A percentile compares a stretch with the other conserved stretches of the same genome.
These are phyloP conservation scores for Yamadazyma blattariae DNA, from an alignment of 1,139 yeast genomes.

Conservation along the genomic window DNA sequence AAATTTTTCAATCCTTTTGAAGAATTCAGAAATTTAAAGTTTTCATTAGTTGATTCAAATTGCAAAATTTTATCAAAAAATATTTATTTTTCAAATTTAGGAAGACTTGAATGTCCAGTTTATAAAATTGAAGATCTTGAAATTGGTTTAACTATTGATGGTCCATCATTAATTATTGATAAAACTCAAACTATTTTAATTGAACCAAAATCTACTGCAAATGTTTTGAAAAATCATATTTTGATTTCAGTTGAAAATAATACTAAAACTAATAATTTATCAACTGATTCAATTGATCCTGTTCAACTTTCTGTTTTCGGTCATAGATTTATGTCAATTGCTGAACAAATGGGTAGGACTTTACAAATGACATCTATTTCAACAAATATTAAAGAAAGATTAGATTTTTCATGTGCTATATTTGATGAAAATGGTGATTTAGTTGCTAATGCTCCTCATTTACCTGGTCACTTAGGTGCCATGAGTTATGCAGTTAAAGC, in stretches of 20 bases:
- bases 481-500: slow-evolving; percentile 19
- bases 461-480: slow-evolving; percentile 20
- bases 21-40: slow-evolving; percentile 19
- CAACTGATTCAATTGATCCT: slow-evolving; percentile 16
- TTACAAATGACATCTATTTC: slow-evolving; percentile 22
- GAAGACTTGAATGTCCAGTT: slow-evolving; percentile 45
- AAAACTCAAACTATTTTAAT: slow-evolving; percentile 16
- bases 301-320: slow-evolving; percentile 19
- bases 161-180: slow-evolving; percentile 17
- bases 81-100: slow-evolving; percentile 8
- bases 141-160: slow-evolving; percentile 16
- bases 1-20: slow-evolving; percentile 31
- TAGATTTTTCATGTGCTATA: slow-evolving; percentile 30
- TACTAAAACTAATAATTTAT: slow-evolving; percentile 18
- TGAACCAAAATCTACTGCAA: slow-evolving; percentile 12
- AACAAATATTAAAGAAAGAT: slow-evolving; percentile 20
- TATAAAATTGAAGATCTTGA: slow-evolving; percentile 14
- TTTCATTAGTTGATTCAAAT: neutral
- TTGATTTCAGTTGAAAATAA: slow-evolving; percentile 14
- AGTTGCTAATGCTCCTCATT: slow-evolving; percentile 21
- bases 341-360: slow-evolving; percentile 22
- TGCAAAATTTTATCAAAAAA: slow-evolving; percentile 10
- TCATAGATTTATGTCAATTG: slow-evolving; percentile 22
- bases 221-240: slow-evolving; percentile 15
- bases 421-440: slow-evolving; percentile 19